Conservation (phyloP, 2,329 filamentous ascomycete species). For the Salinomyces thailandicus region DNA sequence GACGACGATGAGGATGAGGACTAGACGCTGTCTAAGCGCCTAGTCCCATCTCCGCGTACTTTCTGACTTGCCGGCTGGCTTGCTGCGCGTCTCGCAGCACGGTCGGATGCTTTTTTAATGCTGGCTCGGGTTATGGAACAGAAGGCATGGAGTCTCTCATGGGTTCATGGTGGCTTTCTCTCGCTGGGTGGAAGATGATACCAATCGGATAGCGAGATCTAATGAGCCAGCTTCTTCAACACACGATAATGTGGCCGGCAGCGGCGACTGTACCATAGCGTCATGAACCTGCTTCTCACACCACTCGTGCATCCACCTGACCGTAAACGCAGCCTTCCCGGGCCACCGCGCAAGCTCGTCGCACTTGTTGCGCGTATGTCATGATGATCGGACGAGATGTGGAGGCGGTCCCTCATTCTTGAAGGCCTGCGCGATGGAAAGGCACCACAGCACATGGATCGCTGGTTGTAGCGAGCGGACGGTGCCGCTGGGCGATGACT, state of each 20-base stretch:
- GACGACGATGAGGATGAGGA: slow-evolving; percentile 30
- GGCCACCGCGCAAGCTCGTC: no score
- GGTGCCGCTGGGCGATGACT: no score
- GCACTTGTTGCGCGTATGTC: no score
- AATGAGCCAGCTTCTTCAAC: slow-evolving; percentile 7
- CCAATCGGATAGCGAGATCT: slow-evolving; percentile 9
- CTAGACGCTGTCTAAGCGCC: slow-evolving; percentile 10
- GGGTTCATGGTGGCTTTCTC: slow-evolving; percentile 2
- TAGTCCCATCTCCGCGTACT: not conserved
- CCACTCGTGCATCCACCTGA: no score
- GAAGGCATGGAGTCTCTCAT: slow-evolving; percentile 1
- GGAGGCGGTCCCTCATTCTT: no score
- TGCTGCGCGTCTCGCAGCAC: slow-evolving; percentile 1
- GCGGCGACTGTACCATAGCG: slow-evolving; percentile 9
- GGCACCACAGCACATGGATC: no score
- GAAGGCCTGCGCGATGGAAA: no score
- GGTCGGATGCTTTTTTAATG: slow-evolving; percentile 1
- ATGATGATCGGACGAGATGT: no score
- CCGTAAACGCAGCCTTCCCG: no score
- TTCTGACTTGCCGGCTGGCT: not conserved
- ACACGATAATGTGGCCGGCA: slow-evolving; percentile 5
- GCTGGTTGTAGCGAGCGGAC: no score
- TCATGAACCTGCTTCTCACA: no score
- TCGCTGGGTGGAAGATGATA: slow-evolving; percentile 6
- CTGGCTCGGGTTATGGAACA: slow-evolving; percentile 1